Conservation (phyloP, 257 asterid species). For the Eucommia ulmoides region DNA sequence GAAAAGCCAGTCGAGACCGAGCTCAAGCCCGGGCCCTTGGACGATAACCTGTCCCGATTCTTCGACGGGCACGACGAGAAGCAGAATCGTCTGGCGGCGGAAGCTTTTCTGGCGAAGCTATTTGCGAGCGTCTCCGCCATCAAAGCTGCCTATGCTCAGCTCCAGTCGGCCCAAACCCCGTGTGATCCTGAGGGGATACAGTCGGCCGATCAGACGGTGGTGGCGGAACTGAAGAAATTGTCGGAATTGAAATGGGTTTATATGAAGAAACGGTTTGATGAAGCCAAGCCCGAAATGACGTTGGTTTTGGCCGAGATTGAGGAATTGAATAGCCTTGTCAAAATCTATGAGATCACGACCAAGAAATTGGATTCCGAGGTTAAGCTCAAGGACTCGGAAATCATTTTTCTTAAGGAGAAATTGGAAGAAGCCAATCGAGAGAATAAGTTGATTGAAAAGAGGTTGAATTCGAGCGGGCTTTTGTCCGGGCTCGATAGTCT, state of each 20-base stretch:
- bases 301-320: constrained; percentile 42
- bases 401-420: constrained; percentile 61
- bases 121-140: constrained; percentile 57
- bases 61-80: constrained; percentile 16
- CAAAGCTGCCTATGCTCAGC: constrained; percentile 68
- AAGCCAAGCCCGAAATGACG: constrained; percentile 37
- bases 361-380: constrained; percentile 64
- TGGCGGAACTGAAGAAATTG: constrained; percentile 48
- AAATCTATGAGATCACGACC: constrained; percentile 43
- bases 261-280: constrained; percentile 41
- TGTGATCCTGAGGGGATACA: constrained; percentile 78
- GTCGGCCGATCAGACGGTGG: constrained; percentile 48
- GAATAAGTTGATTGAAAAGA: constrained; percentile 44
- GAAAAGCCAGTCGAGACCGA: too few relatives aligned
- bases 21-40: constrained; percentile 15
- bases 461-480: constrained; percentile 40
- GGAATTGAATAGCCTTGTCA: constrained; percentile 50
- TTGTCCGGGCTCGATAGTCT: constrained; percentile 19
- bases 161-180: constrained; percentile 70
- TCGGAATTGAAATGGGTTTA: constrained; percentile 60
- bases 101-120: constrained; percentile 63
- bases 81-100: constrained; percentile 17
- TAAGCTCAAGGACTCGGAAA: constrained; percentile 75
- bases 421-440: constrained; percentile 43
- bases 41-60: constrained; percentile 4